Percentiles rank a stretch among this genome's conserved stretches.
phyloP scores from a whole-genome alignment of 768 basidiomycete genomes.

The Russula sp. region DNA sequence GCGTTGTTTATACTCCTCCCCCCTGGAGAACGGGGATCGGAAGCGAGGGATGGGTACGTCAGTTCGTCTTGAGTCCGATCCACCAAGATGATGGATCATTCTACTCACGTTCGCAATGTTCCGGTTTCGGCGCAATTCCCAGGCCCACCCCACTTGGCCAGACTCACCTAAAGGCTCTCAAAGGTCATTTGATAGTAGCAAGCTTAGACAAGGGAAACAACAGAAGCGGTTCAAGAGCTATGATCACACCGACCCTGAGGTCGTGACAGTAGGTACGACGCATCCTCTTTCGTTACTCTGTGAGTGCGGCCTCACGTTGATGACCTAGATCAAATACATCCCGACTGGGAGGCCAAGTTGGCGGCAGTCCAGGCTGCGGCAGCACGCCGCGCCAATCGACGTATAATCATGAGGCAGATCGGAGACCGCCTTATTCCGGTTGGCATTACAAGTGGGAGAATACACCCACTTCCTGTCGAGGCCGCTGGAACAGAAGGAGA shows the following conservation, averaged over 20 bases:
- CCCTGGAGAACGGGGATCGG: slow-evolving; percentile 78
- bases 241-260: slow-evolving; percentile 79
- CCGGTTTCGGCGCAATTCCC: slow-evolving; percentile 11
- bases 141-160: slow-evolving; percentile 44
- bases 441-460: slow-evolving; percentile 87
- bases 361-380: slow-evolving; percentile 94
- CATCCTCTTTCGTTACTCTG: not conserved
- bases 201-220: slow-evolving; percentile 36
- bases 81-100: slow-evolving; percentile 22
- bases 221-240: slow-evolving; percentile 87
- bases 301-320: slow-evolving; percentile 18
- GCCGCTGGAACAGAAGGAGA: slow-evolving; percentile 49
- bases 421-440: slow-evolving; percentile 97
- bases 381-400: slow-evolving; percentile 88
- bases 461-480: slow-evolving; percentile 62
- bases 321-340: slow-evolving; percentile 83
- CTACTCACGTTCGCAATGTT: slow-evolving; percentile 1
- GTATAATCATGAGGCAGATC: slow-evolving; percentile 98
- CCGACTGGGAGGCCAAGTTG: slow-evolving; percentile 97
- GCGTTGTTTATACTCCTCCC: slow-evolving; percentile 82
- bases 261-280: slow-evolving; percentile 79
- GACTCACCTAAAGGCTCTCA: slow-evolving; percentile 52
- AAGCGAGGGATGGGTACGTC: slow-evolving; percentile 64
- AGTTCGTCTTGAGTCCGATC: slow-evolving; percentile 3
- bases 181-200: slow-evolving; percentile 36